Evolutionary conservation across 2,329 filamentous ascomycete genomes (phyloP).

Genomic region (Chalaropsis ovoidea): DNA sequence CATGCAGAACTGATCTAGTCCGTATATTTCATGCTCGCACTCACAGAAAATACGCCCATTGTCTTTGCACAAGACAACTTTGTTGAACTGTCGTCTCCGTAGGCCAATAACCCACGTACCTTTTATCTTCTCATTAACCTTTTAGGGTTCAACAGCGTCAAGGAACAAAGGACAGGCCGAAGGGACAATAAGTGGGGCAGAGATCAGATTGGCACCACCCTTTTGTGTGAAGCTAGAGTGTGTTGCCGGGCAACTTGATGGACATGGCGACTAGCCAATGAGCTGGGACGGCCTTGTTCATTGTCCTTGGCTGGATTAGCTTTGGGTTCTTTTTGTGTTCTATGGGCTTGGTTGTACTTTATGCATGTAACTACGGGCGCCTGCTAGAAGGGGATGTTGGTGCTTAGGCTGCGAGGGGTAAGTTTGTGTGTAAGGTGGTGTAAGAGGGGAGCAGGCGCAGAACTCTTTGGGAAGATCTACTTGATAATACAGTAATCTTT

Average conservation of each 20-base stretch:
- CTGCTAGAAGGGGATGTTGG: no score
- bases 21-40: neutral
- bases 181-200: neutral
- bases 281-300: neutral
- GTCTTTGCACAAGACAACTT: neutral
- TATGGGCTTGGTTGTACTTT: neutral
- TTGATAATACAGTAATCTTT: no score
- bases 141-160: neutral
- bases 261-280: neutral
- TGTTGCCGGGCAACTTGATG: slow-evolving; percentile 9
- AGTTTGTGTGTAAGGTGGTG: no score
- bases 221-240: neutral
- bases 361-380: no score
- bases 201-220: neutral
- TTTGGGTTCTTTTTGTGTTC: neutral
- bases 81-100: neutral
- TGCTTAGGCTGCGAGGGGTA: no score
- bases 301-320: neutral
- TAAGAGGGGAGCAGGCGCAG: no score
- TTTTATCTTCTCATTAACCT: neutral
- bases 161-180: neutral
- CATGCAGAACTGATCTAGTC: neutral
- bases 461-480: no score
- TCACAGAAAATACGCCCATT: no score
- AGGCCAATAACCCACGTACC: neutral